phyloP scores from a whole-genome alignment of 139 green algal species.

The Deuterostichococcus epilithicus region DNA sequence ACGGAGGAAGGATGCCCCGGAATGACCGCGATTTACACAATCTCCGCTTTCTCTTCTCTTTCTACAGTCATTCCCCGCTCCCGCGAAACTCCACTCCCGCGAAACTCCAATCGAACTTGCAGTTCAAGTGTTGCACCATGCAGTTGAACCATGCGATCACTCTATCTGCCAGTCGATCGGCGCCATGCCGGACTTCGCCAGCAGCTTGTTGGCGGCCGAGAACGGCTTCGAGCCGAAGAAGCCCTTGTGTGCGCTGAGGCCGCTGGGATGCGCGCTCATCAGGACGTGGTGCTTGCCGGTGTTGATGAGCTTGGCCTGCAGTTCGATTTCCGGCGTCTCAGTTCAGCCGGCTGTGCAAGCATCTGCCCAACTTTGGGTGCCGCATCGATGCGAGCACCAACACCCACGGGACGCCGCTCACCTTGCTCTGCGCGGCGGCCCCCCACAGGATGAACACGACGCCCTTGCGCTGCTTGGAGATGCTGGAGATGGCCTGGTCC shows the following conservation, averaged over 20 bases:
- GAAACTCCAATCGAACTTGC: slow-evolving; percentile 1
- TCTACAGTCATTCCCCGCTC: too few species aligned
- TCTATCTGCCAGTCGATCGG: slow-evolving; percentile 80
- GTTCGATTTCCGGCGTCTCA: too few species aligned
- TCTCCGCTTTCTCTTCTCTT: too few species aligned
- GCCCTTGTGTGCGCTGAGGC: slow-evolving; percentile 35
- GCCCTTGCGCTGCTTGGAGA: slow-evolving; percentile 57
- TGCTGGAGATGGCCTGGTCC: slow-evolving; percentile 64
- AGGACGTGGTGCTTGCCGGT: slow-evolving; percentile 65
- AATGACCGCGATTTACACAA: too few species aligned
- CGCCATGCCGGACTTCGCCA: slow-evolving; percentile 52
- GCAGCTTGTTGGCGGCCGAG: slow-evolving; percentile 66
- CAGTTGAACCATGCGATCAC: neutral
- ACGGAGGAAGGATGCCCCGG: too few species aligned
- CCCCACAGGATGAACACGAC: slow-evolving; percentile 94
- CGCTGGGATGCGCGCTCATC: slow-evolving; percentile 55
- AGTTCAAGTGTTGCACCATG: too few species aligned
- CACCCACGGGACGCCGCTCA: slow-evolving; percentile 10
- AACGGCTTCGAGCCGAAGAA: slow-evolving; percentile 92
- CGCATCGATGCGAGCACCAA: slow-evolving; percentile 3
- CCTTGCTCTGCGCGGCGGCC: slow-evolving; percentile 55
- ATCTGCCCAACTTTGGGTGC: slow-evolving; percentile 2
- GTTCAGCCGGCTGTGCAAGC: too few species aligned
- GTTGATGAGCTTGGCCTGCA: slow-evolving; percentile 55
- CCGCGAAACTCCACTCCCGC: too few species aligned